A percentile compares a stretch with the other conserved stretches of the same genome.
phyloP scores from a whole-genome alignment of 257 asterid species.

The Solanum chilense region DNA sequence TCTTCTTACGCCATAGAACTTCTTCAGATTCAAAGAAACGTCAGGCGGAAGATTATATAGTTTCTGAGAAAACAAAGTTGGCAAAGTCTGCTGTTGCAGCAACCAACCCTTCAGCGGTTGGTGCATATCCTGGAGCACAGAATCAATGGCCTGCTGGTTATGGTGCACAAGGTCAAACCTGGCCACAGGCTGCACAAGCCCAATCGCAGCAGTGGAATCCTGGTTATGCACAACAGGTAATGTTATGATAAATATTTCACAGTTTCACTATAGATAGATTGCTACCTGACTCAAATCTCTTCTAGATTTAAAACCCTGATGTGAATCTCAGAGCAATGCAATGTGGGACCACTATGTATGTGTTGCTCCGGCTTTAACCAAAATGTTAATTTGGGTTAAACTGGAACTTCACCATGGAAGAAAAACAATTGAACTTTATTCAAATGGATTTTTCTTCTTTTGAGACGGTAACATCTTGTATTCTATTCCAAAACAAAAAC shows the following conservation, averaged over 20 bases:
- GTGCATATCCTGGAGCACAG: slow-evolving; percentile 63
- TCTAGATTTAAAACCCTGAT: background rate
- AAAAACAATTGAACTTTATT: background rate
- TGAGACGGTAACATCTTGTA: too few species aligned
- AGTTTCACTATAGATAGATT: background rate
- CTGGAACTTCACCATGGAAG: background rate
- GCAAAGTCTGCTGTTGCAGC: slow-evolving; percentile 50
- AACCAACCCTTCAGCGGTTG: slow-evolving; percentile 49
- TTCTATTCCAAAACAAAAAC: too few species aligned
- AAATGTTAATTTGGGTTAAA: background rate
- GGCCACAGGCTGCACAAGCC: slow-evolving; percentile 81
- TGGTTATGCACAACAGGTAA: slow-evolving; percentile 85
- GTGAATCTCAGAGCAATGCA: background rate
- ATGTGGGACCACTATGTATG: background rate
- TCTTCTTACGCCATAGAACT: slow-evolving; percentile 70
- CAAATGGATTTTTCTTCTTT: background rate
- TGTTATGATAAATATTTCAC: slow-evolving; percentile 2
- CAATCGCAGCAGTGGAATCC: slow-evolving; percentile 80
- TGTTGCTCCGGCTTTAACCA: background rate
- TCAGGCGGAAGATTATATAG: slow-evolving; percentile 72
- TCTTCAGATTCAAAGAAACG: slow-evolving; percentile 82
- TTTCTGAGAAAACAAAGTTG: slow-evolving; percentile 63
- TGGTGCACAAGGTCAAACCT: slow-evolving; percentile 69
- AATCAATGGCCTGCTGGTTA: slow-evolving; percentile 87
- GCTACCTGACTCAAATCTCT: background rate